These are phyloP conservation scores for Kappamyces sp. DNA, from an alignment of 192 early-diverging fungal genomes.

Conservation along the genomic window DNA sequence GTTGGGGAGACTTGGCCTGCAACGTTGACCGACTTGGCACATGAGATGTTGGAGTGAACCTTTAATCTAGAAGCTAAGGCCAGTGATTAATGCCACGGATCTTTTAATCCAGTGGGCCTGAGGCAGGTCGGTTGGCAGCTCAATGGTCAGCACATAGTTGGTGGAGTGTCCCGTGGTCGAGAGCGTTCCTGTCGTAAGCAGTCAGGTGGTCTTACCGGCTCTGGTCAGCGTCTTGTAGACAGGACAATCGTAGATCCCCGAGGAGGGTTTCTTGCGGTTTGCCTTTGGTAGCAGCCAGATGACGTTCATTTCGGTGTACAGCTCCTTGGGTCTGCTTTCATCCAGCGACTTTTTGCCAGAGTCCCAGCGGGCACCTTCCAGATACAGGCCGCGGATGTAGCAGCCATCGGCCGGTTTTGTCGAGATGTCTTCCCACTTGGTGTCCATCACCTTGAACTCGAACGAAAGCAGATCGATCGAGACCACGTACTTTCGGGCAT, in stretches of 20 bases:
- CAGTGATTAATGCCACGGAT: conserved; percentile 46
- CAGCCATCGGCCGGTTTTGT: conserved; percentile 48
- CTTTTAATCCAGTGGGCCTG: conserved; percentile 54
- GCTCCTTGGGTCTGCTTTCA: conserved; percentile 49
- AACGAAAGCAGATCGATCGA: conserved; percentile 51
- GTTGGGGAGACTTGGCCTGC: too few relatives aligned
- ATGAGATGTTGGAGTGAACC: too few relatives aligned
- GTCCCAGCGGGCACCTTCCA: conserved; percentile 60
- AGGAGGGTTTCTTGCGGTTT: conserved; percentile 44
- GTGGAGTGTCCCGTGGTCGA: conserved; percentile 59
- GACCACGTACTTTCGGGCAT: conserved; percentile 52
- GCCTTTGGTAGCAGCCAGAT: conserved; percentile 53
- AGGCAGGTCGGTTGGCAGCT: conserved; percentile 45
- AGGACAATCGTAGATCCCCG: conserved; percentile 53
- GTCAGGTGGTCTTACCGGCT: conserved; percentile 46
- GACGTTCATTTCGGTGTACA: conserved; percentile 56
- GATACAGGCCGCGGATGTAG: conserved; percentile 54
- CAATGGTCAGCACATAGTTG: conserved; percentile 56
- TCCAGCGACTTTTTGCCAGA: conserved; percentile 26
- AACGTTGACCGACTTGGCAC: too few relatives aligned
- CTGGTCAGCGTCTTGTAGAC: conserved; percentile 56
- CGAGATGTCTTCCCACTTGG: conserved; percentile 43
- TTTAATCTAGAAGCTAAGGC: conserved; percentile 22
- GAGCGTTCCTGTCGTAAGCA: conserved; percentile 31
- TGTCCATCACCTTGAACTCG: conserved; percentile 53